Conservation (phyloP, 495 filamentous ascomycete species). For the Tuber brumale region DNA sequence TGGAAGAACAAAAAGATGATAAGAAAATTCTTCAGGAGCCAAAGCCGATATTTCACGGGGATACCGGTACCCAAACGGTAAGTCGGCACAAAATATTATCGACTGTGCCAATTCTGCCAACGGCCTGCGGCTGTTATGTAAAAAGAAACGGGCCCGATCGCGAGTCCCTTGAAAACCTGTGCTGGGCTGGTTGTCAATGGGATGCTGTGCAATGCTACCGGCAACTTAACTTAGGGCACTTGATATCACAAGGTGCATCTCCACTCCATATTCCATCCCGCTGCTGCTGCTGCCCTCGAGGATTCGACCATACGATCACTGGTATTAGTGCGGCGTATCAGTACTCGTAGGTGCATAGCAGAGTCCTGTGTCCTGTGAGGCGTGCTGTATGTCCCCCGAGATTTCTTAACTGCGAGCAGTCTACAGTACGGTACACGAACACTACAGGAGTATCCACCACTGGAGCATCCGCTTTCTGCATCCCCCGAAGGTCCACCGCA, state of each 20-base stretch:
- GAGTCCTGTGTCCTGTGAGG: background rate
- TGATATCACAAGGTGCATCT: background rate
- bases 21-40: background rate
- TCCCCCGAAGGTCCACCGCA: background rate
- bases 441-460: background rate
- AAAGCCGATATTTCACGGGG: background rate
- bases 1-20: background rate
- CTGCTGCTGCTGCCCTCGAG: background rate
- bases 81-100: background rate
- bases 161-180: background rate
- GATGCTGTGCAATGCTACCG: background rate
- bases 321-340: background rate
- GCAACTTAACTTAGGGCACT: background rate
- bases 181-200: background rate
- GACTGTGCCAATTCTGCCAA: background rate
- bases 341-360: background rate
- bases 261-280: background rate
- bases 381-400: background rate
- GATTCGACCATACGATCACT: background rate
- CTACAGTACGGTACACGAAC: background rate
- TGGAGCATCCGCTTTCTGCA: background rate
- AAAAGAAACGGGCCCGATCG: slow-evolving; percentile 1
- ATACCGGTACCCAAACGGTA: background rate
- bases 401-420: background rate
- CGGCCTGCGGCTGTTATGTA: slow-evolving; percentile 4